Conservation (phyloP, 345 rosid species). For the Aethionema arabicum region DNA sequence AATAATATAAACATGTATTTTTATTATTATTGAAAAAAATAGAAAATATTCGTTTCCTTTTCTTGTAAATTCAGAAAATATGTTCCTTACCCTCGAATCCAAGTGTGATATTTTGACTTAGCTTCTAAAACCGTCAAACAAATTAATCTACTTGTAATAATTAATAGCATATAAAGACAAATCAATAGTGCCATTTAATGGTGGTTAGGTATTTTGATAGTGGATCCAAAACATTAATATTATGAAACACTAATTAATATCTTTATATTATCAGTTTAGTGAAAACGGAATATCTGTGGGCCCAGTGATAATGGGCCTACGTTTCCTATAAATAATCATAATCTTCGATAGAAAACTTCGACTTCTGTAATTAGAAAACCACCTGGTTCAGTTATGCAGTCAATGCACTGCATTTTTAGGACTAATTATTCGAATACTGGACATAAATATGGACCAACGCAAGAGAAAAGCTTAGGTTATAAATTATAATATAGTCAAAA, state of each 20-base stretch:
- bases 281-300: no score
- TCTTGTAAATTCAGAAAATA: conserved; percentile 29
- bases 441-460: conserved; percentile 1
- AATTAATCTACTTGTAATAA: neutral
- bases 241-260: no score
- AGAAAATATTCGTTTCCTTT: conserved; percentile 30
- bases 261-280: no score
- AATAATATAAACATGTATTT: neutral
- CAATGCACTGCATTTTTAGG: no score
- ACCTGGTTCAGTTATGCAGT: no score
- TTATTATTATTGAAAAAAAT: conserved; percentile 25
- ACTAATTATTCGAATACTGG: no score
- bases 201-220: neutral
- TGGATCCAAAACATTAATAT: neutral
- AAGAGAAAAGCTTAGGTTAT: conserved; percentile 1
- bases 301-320: no score
- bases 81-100: conserved; percentile 36
- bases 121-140: conserved; percentile 25
- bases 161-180: neutral
- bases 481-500: conserved; percentile 2
- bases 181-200: neutral
- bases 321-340: no score
- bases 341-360: no score
- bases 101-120: conserved; percentile 19
- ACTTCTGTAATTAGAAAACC: no score